These are phyloP conservation scores for Copromyces sp. DNA, from an alignment of 495 filamentous ascomycete genomes.

Conservation along the genomic window DNA sequence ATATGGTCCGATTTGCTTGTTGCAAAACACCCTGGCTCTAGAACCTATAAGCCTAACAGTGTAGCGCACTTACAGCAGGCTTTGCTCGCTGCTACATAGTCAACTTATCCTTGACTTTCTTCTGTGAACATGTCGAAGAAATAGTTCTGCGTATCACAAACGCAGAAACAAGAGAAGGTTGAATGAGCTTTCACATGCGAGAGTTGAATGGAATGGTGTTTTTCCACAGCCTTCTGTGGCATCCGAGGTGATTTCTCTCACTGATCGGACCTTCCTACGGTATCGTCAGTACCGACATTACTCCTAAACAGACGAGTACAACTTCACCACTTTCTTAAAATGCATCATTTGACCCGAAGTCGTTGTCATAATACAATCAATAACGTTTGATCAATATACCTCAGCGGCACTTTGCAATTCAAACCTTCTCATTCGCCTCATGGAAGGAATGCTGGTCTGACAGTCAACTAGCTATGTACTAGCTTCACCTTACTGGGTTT, in stretches of 20 bases:
- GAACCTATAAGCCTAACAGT: not conserved
- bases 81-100: not conserved
- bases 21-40: accelerated
- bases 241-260: not conserved
- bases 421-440: too few relatives aligned
- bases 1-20: not conserved
- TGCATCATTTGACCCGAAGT: not conserved
- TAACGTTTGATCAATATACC: not conserved
- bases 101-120: not conserved
- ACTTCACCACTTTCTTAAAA: not conserved
- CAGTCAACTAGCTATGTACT: too few relatives aligned
- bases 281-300: not conserved
- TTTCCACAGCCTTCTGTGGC: not conserved
- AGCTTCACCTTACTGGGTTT: not conserved
- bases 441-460: too few relatives aligned
- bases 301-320: not conserved
- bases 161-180: not conserved
- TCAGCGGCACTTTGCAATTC: not conserved
- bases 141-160: not conserved
- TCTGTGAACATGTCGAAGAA: not conserved
- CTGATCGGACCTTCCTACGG: not conserved
- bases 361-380: not conserved
- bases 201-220: not conserved
- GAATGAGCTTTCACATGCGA: not conserved
- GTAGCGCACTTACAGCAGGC: too few relatives aligned